Percentiles rank a stretch among this genome's conserved stretches.
phyloP scores from a whole-genome alignment of 2,329 filamentous ascomycete genomes.

The Fonsecaea multimorphosa region DNA sequence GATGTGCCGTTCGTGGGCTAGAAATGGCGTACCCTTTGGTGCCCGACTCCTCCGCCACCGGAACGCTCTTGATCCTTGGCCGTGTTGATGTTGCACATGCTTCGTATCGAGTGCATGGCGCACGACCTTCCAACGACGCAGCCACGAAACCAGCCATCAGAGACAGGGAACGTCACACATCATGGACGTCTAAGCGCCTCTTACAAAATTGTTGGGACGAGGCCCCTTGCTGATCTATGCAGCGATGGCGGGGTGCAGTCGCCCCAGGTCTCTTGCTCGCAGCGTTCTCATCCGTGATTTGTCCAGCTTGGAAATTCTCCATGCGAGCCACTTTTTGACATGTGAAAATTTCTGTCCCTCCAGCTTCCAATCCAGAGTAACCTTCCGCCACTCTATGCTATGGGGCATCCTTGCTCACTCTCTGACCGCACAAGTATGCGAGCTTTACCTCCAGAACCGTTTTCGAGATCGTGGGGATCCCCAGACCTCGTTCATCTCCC shows the following conservation, averaged over 20 bases:
- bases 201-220: constrained; percentile 28
- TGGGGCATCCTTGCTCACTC: not conserved
- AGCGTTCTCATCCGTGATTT: constrained; percentile 18
- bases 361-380: not conserved
- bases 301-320: constrained; percentile 13
- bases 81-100: constrained; percentile 24
- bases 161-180: constrained; percentile 19
- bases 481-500: constrained; percentile 11
- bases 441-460: constrained; percentile 7
- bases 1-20: constrained; percentile 4
- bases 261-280: constrained; percentile 14
- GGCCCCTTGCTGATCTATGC: constrained; percentile 23
- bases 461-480: constrained; percentile 16
- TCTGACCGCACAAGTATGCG: not conserved
- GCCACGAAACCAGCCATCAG: not conserved
- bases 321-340: constrained; percentile 22
- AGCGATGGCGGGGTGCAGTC: constrained; percentile 29
- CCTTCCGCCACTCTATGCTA: not conserved
- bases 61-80: not conserved
- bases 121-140: constrained; percentile 3
- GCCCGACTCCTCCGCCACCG: constrained; percentile 8
- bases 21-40: constrained; percentile 6
- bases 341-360: constrained; percentile 20
- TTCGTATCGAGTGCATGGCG: not conserved
- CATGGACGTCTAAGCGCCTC: constrained; percentile 1